Conservation (phyloP, 305 asterid species). For the Stenogyne calaminthoides region DNA sequence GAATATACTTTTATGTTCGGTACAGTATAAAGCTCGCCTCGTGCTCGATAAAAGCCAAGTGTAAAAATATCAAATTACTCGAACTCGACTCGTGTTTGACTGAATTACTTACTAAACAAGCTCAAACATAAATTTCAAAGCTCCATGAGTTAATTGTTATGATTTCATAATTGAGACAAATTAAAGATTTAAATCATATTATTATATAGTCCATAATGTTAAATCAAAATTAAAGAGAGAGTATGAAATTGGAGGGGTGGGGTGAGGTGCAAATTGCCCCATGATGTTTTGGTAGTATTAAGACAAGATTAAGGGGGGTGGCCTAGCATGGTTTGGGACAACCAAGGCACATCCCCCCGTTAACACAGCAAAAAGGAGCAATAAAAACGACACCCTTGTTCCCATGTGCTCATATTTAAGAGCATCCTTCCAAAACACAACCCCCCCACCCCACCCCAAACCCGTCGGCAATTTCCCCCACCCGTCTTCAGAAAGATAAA, state of each 20-base stretch:
- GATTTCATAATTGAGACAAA: neutral
- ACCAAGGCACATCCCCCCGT: slow-evolving; percentile 70
- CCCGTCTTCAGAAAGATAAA: too few species aligned
- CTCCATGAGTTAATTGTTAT: too few species aligned
- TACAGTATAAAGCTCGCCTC: too few species aligned
- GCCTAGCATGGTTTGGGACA: slow-evolving; percentile 66
- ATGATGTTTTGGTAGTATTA: slow-evolving; percentile 62
- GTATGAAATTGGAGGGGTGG: neutral
- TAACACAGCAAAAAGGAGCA: slow-evolving; percentile 57
- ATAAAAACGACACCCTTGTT: slow-evolving; percentile 64
- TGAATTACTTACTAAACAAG: too few species aligned
- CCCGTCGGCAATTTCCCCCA: neutral
- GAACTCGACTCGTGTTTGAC: too few species aligned
- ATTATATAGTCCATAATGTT: neutral
- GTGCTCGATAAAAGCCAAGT: too few species aligned
- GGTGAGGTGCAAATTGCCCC: slow-evolving; percentile 57
- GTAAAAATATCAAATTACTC: too few species aligned
- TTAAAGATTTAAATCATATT: too few species aligned
- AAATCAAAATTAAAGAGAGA: neutral
- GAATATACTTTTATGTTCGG: too few species aligned
- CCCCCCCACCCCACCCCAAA: slow-evolving; percentile 20
- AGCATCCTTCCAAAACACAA: slow-evolving; percentile 67
- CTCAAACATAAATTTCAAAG: too few species aligned
- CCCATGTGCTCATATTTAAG: slow-evolving; percentile 76
- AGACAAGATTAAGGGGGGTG: slow-evolving; percentile 73